Evolutionary conservation across 2,329 filamentous ascomycete species (phyloP), one percentile per base, ranked within the genome.

Genomic region (Albophoma yamanashiensis): DNA sequence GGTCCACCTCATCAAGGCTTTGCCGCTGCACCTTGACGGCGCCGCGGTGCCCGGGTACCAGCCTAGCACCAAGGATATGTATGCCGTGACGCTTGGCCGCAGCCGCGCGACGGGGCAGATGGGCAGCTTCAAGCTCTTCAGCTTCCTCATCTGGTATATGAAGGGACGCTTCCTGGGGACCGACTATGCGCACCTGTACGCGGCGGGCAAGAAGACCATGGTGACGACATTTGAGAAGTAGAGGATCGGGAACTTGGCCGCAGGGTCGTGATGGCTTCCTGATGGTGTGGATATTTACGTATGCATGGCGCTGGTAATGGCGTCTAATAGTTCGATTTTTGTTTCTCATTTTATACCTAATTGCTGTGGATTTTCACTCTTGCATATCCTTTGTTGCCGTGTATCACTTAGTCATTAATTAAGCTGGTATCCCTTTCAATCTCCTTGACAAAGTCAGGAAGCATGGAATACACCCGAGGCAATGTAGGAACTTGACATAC

Each of bases 121-220:
- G 58, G 72, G 72, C 12, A 66, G 57, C 1, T 70, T 70, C 60
- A 76, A 74, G 67, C 17, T 75, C n/a, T 74, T 73, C 12, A 73
- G 74, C 60, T 64, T 74, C 47, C 25, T 77, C 27, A 66, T 77
- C 39, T 76, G 73, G 69, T 74, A 66, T 57, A 38, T 70, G 34
- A 78, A 78, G 68, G 73, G 73, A 0, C 67, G 75, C 1, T 65
- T 69, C 55, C 59, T 78, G 57, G 75, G 75, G 4, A 74, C 73
- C 1, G 67, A 76, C 38, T 65, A 67, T 38, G 68, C 70, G 1
- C 62, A 61, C 20, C 60, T 59, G 0, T 67, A 70, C 59, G 74
- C 73, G 3, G 67, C 67, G 3, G 75, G 75, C 1, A 74, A 74
- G 62, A 70, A 65, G 60, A 73, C 69, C 12, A 61, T 70, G 63